Evolutionary conservation across 1,139 yeast genomes (phyloP), one percentile per base, ranked within the genome.

Genomic region (Taphrina wiesneri): DNA sequence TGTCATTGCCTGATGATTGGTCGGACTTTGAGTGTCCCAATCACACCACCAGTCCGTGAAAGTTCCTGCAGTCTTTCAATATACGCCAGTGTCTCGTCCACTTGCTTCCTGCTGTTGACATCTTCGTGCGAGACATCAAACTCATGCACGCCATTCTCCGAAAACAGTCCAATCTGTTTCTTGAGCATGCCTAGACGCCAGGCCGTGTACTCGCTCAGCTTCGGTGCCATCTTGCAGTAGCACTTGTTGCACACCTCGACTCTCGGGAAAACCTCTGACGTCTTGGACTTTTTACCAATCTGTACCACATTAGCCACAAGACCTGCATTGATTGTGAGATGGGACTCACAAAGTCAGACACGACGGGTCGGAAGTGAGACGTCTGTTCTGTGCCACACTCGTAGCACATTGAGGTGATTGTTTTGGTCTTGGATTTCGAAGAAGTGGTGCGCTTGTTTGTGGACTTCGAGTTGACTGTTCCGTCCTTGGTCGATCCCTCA

Each of bases 191-290:
- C 49, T n/a, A 60, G 49, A 15, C 64, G 56, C 64, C 64, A 60
- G 3, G 56, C 47, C 28, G 56, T 45, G 36, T 60, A 60, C 25
- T 60, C 64, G 21, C 34, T 25, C 25, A 53, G 51, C 17, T 45
- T 39, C n/a, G 64, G 64, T 13, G 64, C 64, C 64, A 60, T 60
- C 43, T 60, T 60, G 52, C 64, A 60, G 52, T 60, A 60, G 34
- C 64, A 60, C 30, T 53, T 39, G 43, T 60, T 60, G 43, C 64
- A 60, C 23, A 60, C 64, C 26, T 49, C 64, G 2, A 60, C 64
- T 3, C 64, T 43, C 19, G 64, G 49, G 21, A 43, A 49, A 4
- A 25, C 25, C 19, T 49, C 64, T 26, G 57, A 34, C 6, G 57
- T 53, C 28, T 60, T 60, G n/a, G 64, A 60, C 39, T 60, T 60